Percentiles rank a stretch among this genome's conserved stretches.
Conservation (phyloP, 208 protist species). For the Wallacemonas sp. region DNA sequence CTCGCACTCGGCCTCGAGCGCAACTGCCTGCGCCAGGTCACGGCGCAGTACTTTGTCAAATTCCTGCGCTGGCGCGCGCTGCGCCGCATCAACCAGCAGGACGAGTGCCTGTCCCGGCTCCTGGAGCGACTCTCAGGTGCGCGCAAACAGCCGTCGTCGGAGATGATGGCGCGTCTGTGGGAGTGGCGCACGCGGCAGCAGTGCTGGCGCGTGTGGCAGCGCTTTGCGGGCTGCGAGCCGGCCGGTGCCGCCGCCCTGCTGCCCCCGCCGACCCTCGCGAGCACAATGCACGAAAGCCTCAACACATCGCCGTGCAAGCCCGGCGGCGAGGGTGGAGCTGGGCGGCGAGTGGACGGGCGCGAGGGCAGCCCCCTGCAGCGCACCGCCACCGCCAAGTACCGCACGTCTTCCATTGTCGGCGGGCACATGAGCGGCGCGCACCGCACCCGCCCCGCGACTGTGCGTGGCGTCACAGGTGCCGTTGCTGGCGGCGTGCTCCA, state of each 20-base stretch:
- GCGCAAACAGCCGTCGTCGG: slow-evolving; percentile 24
- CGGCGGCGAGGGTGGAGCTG: too few species aligned
- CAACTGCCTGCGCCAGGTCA: not conserved
- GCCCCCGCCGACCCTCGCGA: too few species aligned
- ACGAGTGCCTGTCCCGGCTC: slow-evolving; percentile 19
- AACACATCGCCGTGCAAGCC: not conserved
- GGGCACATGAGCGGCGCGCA: not conserved
- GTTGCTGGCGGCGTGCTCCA: not conserved
- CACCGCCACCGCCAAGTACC: slow-evolving; percentile 20
- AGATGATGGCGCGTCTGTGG: slow-evolving; percentile 41
- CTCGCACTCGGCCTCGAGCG: slow-evolving; percentile 14
- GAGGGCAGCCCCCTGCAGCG: slow-evolving; percentile 25
- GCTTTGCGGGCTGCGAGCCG: too few species aligned
- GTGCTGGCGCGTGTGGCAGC: slow-evolving; percentile 32
- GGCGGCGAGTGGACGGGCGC: slow-evolving; percentile 12
- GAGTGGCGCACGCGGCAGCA: slow-evolving; percentile 3
- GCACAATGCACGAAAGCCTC: not conserved
- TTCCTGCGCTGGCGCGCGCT: slow-evolving; percentile 27
- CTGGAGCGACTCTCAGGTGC: not conserved
- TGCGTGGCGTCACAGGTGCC: too few species aligned
- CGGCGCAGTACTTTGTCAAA: slow-evolving; percentile 24
- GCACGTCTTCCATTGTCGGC: slow-evolving; percentile 11
- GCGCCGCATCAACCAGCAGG: slow-evolving; percentile 4
- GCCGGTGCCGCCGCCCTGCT: too few species aligned
- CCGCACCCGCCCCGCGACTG: too few species aligned